Base-by-base conservation (phyloP, 805 yeast genomes). In the Hanseniaspora pseudoguilliermondii region DNA sequence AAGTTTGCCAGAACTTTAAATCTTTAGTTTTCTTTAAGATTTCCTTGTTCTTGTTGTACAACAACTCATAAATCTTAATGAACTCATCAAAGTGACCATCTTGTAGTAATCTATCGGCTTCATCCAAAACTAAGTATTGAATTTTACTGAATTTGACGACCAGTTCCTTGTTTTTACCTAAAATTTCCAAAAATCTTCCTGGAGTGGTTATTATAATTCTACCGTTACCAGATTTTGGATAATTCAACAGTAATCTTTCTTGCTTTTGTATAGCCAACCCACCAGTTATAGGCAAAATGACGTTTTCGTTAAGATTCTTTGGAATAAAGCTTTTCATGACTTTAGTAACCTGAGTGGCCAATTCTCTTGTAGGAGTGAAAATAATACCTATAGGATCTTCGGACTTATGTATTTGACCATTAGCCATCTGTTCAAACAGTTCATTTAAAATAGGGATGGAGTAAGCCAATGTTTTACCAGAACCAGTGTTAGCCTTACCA, bases 401-500 rank as follows among this genome's bases (percentile, higher is more conserved):
- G 5, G 65, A 61, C 6, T 62, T 54, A 15, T 59, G 56, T 20
- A 61, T 59, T 20, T 60, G 57, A 27, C 58, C 54, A 50, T 58
- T 61, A 10, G 65, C 57, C 48, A 55, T 46, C 34, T 49, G 49
- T 6, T 68, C 57, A 20, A 81, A 62, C 57, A 79, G 77, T 58
- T 75, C 78, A 64, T 91, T 96, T 58, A 93, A 68, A 32, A 95
- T 83, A 10, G 98, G 97, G 29, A 93, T 79, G 47, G 96, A 96
- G 67, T 87, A 93, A 0, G 98, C 99, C 57, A 90, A 73, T 0
- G 98, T 93, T 66, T 93, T 93, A 75, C 98, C 98, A 1, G 96
- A 86, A 67, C 98, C 98, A 0, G 98, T 93, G 11, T 93, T 84
- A 16, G 98, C 98, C 65, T 91, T 93, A 55, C 98, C 98, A 60